Percentiles rank a stretch among this genome's conserved stretches.
Evolutionary conservation across 768 basidiomycete species (phyloP).

Genomic region (Boletus coccyginus): DNA sequence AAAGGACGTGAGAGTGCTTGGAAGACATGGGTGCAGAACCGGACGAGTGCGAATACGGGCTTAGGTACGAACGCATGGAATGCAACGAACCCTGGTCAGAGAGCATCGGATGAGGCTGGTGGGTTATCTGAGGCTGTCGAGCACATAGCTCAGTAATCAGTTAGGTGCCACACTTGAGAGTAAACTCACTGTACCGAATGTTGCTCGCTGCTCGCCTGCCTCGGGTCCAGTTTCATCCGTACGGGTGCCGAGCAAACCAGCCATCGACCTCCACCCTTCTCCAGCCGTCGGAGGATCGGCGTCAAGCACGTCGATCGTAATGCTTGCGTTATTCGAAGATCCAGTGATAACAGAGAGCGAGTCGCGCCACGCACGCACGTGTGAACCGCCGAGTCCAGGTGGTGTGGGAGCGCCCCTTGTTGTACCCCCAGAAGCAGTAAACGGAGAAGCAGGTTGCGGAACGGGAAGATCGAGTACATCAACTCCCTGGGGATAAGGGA

Average conservation of each 20-base stretch:
- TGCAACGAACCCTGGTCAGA: constrained; percentile 67
- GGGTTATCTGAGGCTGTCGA: constrained; percentile 43
- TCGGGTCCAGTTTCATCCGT: constrained; percentile 17
- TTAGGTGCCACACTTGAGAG: neutral
- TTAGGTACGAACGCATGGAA: constrained; percentile 61
- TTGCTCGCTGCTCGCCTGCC: constrained; percentile 43
- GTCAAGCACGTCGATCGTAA: constrained; percentile 62
- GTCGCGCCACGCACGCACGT: constrained; percentile 34
- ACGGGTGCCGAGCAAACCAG: constrained; percentile 26
- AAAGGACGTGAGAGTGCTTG: constrained; percentile 39
- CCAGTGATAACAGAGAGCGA: constrained; percentile 34
- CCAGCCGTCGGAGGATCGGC: constrained; percentile 64
- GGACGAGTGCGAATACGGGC: constrained; percentile 45
- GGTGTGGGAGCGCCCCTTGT: constrained; percentile 25
- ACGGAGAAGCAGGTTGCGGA: constrained; percentile 54
- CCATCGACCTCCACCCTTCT: constrained; percentile 58
- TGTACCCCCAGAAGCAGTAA: constrained; percentile 39
- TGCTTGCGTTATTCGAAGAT: constrained; percentile 27
- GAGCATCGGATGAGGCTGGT: constrained; percentile 37
- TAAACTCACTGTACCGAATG: constrained; percentile 61
- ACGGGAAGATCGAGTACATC: constrained; percentile 58
- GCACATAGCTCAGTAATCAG: constrained; percentile 15
- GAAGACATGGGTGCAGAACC: constrained; percentile 54
- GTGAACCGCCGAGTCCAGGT: constrained; percentile 37
- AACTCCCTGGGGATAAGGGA: constrained; percentile 28